Evolutionary conservation across 371 early-diverging fungal species (phyloP).

Genomic region (Lichtheimia hyalospora): DNA sequence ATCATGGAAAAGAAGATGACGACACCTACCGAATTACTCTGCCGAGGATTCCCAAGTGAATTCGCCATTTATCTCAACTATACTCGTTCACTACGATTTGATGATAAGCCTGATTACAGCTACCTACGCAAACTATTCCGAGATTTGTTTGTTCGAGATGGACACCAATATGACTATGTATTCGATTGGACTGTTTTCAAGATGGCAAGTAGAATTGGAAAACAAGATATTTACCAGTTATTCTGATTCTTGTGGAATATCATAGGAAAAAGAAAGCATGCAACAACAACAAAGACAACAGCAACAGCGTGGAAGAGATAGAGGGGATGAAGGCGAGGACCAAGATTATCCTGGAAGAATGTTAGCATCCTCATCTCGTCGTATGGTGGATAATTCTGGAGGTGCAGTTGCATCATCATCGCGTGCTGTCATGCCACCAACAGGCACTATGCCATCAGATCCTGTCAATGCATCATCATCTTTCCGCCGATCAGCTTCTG

Average conservation of each 20-base stretch:
- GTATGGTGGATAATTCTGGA: not conserved
- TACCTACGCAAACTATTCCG: constrained; percentile 97
- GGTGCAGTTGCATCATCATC: constrained; percentile 16
- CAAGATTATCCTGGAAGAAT: constrained; percentile 6
- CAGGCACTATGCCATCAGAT: constrained; percentile 11
- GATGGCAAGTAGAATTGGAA: constrained; percentile 19
- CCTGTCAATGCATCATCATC: constrained; percentile 14
- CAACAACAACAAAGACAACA: constrained; percentile 12
- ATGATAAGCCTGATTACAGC: constrained; percentile 98
- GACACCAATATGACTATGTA: constrained; percentile 94
- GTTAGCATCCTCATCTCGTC: constrained; percentile 1
- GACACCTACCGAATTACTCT: constrained; percentile 94
- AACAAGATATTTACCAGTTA: not conserved
- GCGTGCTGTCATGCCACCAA: constrained; percentile 11
- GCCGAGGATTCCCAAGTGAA: constrained; percentile 94
- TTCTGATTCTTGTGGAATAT: no score
- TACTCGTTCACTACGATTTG: constrained; percentile 94
- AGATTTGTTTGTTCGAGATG: constrained; percentile 93
- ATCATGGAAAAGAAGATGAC: constrained; percentile 99
- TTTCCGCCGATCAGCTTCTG: constrained; percentile 22
- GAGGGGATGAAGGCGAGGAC: constrained; percentile 6
- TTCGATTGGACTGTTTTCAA: constrained; percentile 92
- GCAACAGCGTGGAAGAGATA: constrained; percentile 6
- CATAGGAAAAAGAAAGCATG: constrained; percentile 16
- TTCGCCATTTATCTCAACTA: constrained; percentile 98